Conservation (phyloP, 352 stramenopile species). For the Pythium folliculosum region DNA sequence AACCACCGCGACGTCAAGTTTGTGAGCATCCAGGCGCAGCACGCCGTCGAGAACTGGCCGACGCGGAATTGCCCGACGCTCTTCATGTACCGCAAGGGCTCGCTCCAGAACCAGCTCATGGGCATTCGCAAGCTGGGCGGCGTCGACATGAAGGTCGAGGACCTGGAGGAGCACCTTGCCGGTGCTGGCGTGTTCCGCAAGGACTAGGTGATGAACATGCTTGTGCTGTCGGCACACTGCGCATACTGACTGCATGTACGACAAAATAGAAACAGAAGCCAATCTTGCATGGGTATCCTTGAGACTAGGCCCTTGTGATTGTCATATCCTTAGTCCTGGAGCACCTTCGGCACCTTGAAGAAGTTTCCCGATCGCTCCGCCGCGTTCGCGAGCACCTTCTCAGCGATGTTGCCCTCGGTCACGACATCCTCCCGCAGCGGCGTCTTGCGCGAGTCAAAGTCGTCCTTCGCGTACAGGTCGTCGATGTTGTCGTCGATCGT, state of each 20-base stretch:
- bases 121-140: conserved; percentile 88
- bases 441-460: conserved; percentile 53
- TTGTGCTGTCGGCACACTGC: too few relatives aligned
- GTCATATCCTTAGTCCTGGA: conserved; percentile 57
- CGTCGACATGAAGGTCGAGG: conserved; percentile 85
- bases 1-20: conserved; percentile 93
- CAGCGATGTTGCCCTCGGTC: conserved; percentile 68
- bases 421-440: conserved; percentile 76
- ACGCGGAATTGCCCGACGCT: conserved; percentile 90
- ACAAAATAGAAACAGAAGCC: neutral
- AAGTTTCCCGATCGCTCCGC: conserved; percentile 76
- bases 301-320: too few relatives aligned
- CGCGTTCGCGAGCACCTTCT: conserved; percentile 80
- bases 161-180: conserved; percentile 89
- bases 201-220: conserved; percentile 11
- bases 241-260: too few relatives aligned
- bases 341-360: conserved; percentile 87
- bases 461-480: conserved; percentile 72
- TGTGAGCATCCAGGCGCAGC: conserved; percentile 90
- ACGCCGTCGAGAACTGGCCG: conserved; percentile 93
- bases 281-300: too few relatives aligned
- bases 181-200: conserved; percentile 71
- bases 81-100: conserved; percentile 92
- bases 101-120: conserved; percentile 89
- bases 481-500: conserved; percentile 84